phyloP scores from a whole-genome alignment of 352 stramenopile species.

The Phytophthora citrophthora region DNA sequence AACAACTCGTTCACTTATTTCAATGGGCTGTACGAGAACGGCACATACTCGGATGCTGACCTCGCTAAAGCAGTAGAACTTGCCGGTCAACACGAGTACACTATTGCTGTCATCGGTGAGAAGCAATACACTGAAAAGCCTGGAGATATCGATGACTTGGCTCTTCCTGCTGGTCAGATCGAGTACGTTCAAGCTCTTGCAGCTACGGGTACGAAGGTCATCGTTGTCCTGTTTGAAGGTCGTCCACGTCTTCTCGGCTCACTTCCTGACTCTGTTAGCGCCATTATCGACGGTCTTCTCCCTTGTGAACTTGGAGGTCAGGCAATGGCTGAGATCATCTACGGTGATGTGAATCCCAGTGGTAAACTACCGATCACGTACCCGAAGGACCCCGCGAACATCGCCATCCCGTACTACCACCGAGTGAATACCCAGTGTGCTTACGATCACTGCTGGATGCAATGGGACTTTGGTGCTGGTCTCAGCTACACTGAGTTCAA shows the following conservation, averaged over 20 bases:
- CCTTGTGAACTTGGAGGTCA: slow-evolving; percentile 77
- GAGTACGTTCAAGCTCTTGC: slow-evolving; percentile 74
- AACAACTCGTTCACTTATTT: slow-evolving; percentile 46
- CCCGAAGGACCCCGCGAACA: slow-evolving; percentile 60
- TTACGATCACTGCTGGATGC: slow-evolving; percentile 49
- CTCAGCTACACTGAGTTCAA: slow-evolving; percentile 73
- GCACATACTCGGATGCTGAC: slow-evolving; percentile 47
- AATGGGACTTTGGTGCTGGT: slow-evolving; percentile 69
- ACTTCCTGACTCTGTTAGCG: slow-evolving; percentile 53
- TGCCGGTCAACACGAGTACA: slow-evolving; percentile 55
- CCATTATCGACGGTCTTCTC: slow-evolving; percentile 76
- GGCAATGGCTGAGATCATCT: slow-evolving; percentile 85
- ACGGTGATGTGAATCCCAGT: slow-evolving; percentile 79
- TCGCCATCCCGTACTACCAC: slow-evolving; percentile 78
- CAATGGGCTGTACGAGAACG: slow-evolving; percentile 61
- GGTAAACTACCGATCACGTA: slow-evolving; percentile 86
- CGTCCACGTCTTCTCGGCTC: slow-evolving; percentile 76
- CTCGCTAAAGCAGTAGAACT: slow-evolving; percentile 53
- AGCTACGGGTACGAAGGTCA: slow-evolving; percentile 72
- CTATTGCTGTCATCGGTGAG: slow-evolving; percentile 79
- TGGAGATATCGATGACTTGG: slow-evolving; percentile 80
- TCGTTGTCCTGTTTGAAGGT: slow-evolving; percentile 82
- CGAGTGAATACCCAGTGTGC: slow-evolving; percentile 54
- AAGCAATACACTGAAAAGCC: slow-evolving; percentile 80
- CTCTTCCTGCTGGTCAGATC: slow-evolving; percentile 65